Evolutionary conservation across 495 filamentous ascomycete genomes (phyloP).

Genomic region (Neurospora hispaniola): DNA sequence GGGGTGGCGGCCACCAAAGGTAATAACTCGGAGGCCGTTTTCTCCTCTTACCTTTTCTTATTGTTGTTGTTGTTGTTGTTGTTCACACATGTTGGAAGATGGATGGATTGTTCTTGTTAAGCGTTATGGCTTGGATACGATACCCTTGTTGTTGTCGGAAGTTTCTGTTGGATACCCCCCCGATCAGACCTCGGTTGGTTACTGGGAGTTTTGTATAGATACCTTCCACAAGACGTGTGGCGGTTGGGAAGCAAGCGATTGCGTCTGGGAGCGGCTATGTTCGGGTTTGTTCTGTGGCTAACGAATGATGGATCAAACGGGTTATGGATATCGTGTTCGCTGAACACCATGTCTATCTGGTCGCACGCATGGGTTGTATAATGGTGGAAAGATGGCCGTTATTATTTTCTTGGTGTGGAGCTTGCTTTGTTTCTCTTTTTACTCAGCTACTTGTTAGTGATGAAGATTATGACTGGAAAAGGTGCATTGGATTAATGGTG

Average conservation of each 20-base stretch:
- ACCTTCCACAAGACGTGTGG: not conserved
- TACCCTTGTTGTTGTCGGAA: not conserved
- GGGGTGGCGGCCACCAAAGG: not conserved
- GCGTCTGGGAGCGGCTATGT: not conserved
- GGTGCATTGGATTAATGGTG: not conserved
- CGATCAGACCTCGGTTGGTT: not conserved
- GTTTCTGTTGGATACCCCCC: not conserved
- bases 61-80: not conserved
- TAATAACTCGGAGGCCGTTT: conserved; percentile 1
- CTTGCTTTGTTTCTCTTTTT: not conserved
- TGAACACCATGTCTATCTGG: not conserved
- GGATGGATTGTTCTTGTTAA: not conserved
- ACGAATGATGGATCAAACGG: not conserved
- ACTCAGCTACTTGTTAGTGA: not conserved
- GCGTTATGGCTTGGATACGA: not conserved
- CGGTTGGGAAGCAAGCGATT: not conserved
- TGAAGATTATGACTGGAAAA: not conserved
- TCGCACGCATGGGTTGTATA: not conserved
- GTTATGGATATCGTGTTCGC: not conserved
- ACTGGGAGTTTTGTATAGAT: not conserved
- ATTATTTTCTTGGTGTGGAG: not conserved
- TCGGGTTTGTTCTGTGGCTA: not conserved
- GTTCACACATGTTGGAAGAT: not conserved
- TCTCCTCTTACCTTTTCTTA: not conserved
- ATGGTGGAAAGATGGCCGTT: not conserved